Evolutionary conservation across 495 filamentous ascomycete genomes (phyloP).

Genomic region (Emericellopsis terricola): DNA sequence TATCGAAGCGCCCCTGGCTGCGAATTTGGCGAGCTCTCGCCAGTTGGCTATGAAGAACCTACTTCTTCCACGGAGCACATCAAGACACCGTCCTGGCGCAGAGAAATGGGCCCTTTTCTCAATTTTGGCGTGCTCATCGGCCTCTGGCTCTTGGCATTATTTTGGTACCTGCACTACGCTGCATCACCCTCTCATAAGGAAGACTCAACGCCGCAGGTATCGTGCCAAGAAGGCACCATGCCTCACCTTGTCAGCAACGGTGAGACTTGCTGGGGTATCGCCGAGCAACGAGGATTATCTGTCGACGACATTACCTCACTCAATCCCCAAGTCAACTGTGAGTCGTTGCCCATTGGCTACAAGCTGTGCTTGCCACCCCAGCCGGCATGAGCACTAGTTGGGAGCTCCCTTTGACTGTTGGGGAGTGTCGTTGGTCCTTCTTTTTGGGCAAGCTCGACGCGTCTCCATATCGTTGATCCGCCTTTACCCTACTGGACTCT

Average conservation of each 20-base stretch:
- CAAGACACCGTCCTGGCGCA: slow-evolving; percentile 11
- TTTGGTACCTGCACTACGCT: slow-evolving; percentile 9
- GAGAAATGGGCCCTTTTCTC: slow-evolving; percentile 15
- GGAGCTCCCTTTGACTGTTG: too few species aligned
- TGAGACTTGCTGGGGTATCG: slow-evolving; percentile 16
- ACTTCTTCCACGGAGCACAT: not conserved
- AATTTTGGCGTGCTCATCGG: slow-evolving; percentile 16
- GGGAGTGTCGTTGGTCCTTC: too few species aligned
- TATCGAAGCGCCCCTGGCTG: slow-evolving; percentile 27
- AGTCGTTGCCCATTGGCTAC: slow-evolving; percentile 8
- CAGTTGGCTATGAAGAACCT: slow-evolving; percentile 7
- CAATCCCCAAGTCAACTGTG: slow-evolving; percentile 12
- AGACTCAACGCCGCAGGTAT: slow-evolving; percentile 4
- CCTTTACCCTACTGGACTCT: too few species aligned
- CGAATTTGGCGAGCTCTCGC: slow-evolving; percentile 23
- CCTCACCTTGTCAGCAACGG: slow-evolving; percentile 9
- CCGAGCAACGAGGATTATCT: slow-evolving; percentile 7
- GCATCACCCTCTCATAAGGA: not conserved
- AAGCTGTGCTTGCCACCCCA: slow-evolving; percentile 12
- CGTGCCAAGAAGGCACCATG: slow-evolving; percentile 2
- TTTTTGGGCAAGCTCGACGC: too few species aligned
- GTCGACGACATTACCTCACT: slow-evolving; percentile 11
- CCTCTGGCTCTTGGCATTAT: slow-evolving; percentile 11
- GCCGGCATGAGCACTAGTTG: too few species aligned
- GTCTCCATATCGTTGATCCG: too few species aligned